Evolutionary conservation across 805 yeast species (phyloP), one percentile per base, ranked within the genome.

Genomic region (Sungouiozyma intestinalis): DNA sequence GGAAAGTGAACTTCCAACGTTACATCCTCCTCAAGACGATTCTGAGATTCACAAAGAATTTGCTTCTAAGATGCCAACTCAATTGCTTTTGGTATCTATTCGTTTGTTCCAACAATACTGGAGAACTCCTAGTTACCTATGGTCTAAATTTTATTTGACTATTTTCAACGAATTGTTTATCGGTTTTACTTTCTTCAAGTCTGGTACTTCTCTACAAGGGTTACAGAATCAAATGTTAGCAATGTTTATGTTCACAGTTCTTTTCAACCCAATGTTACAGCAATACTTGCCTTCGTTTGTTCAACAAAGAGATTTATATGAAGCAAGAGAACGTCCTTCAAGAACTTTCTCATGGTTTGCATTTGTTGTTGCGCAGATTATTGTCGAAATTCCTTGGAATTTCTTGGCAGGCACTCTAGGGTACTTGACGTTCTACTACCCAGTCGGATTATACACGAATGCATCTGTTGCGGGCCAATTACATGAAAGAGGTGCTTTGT

Each of bases 181-280:
- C 57, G 87, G 87, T 41, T 81, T 81, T 62, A 73, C 86, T 4
- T 79, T 81, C 62, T 84, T 74, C 69, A 79, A 77, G 46, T 83
- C 92, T 19, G 68, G 68, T 44, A 72, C 67, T 16, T 69, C 85
- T 2, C 55, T 73, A 38, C 90, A 77, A 63, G 80, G 85, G 57
- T 59, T 85, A 53, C 95, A 86, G 60, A 85, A 85, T 62, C 92
- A 81, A 66, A 78, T 83, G 87, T 75, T 81, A 52, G 69, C 87
- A 3, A 57, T 81, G 36, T 84, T 84, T 66, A 80, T 82, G 85
- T 72, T 77, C 52, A 57, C 75, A 34, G 69, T 74, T 52, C 65
- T 73, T 21, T 69, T 77, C 63, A 70, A 71, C 48, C 77, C 82
- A 18, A 53, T 78, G 51, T 55, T 77, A 39, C 76, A 78, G 48